phyloP scores from a whole-genome alignment of 2,329 filamentous ascomycete genomes.

The Endothia cerciana region DNA sequence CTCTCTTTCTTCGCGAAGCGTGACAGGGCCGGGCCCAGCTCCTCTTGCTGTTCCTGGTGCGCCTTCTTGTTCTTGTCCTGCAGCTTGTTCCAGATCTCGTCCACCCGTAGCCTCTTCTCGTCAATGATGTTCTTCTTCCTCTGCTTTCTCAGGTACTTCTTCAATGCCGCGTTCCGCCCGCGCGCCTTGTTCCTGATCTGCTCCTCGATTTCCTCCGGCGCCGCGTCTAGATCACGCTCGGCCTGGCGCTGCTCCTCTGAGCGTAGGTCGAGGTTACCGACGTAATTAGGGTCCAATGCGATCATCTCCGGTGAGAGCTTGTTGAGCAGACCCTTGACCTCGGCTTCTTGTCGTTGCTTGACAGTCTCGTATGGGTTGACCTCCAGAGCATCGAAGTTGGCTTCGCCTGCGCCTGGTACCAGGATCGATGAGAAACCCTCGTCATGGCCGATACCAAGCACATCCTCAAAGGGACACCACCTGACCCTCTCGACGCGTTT shows the following conservation, averaged over 20 bases:
- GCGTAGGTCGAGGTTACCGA: slow-evolving; percentile 83
- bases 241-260: slow-evolving; percentile 76
- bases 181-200: slow-evolving; percentile 77
- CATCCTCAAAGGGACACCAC: slow-evolving; percentile 96
- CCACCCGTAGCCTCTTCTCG: slow-evolving; percentile 85
- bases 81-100: slow-evolving; percentile 78
- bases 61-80: slow-evolving; percentile 68
- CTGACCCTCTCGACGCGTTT: slow-evolving; percentile 76
- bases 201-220: slow-evolving; percentile 59
- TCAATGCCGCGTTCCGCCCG: slow-evolving; percentile 86
- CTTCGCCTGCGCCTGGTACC: slow-evolving; percentile 91
- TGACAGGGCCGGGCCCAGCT: slow-evolving; percentile 83
- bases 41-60: slow-evolving; percentile 65
- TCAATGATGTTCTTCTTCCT: slow-evolving; percentile 93
- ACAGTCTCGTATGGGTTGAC: slow-evolving; percentile 92
- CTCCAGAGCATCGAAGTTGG: slow-evolving; percentile 94
- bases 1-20: slow-evolving; percentile 78
- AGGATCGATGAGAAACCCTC: slow-evolving; percentile 88
- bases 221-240: slow-evolving; percentile 79
- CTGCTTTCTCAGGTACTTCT: slow-evolving; percentile 90
- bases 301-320: slow-evolving; percentile 98
- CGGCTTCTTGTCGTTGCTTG: slow-evolving; percentile 89
- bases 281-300: slow-evolving; percentile 86
- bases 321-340: slow-evolving; percentile 88
- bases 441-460: slow-evolving; percentile 83